A percentile compares a stretch with the other conserved stretches of the same genome.
phyloP scores from a whole-genome alignment of 139 green algal genomes.

The Astrephomene gubernaculifera region DNA sequence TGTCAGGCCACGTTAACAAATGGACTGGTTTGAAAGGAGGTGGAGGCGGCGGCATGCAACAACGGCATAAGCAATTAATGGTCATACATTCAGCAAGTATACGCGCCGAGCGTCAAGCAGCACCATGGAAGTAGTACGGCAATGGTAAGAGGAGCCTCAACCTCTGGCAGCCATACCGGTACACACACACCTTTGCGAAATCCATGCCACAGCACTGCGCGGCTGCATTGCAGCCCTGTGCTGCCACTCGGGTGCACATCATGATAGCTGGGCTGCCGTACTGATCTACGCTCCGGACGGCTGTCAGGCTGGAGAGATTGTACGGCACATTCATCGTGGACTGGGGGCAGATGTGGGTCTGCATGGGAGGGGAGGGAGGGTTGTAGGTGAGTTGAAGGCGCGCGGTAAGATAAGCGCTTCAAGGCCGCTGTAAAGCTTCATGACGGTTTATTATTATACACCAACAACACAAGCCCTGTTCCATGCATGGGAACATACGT shows the following conservation, averaged over 20 bases:
- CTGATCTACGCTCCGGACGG: neutral
- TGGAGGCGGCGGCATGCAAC: neutral
- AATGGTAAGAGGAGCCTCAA: too few relatives aligned
- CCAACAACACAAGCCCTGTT: neutral
- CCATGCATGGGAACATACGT: neutral
- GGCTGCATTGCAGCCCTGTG: neutral
- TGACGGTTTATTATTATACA: neutral
- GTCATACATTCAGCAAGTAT: neutral
- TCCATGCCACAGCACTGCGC: conserved; percentile 25
- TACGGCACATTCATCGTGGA: neutral
- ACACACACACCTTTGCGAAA: conserved; percentile 18
- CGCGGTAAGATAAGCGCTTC: neutral
- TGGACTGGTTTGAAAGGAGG: neutral
- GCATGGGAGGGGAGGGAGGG: neutral
- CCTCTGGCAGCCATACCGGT: neutral
- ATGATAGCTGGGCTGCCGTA: neutral
- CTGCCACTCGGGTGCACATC: neutral
- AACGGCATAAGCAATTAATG: neutral
- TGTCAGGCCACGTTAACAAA: too few relatives aligned
- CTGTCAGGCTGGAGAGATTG: neutral
- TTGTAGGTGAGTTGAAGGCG: neutral
- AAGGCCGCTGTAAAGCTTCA: too few relatives aligned
- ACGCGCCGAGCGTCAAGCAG: neutral
- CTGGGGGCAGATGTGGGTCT: conserved; percentile 1
- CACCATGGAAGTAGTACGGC: too few relatives aligned